A percentile compares a stretch with the other conserved stretches of the same genome.
Conservation (phyloP, 2,329 filamentous ascomycete species). For the Pseudogymnoascus sp. region DNA sequence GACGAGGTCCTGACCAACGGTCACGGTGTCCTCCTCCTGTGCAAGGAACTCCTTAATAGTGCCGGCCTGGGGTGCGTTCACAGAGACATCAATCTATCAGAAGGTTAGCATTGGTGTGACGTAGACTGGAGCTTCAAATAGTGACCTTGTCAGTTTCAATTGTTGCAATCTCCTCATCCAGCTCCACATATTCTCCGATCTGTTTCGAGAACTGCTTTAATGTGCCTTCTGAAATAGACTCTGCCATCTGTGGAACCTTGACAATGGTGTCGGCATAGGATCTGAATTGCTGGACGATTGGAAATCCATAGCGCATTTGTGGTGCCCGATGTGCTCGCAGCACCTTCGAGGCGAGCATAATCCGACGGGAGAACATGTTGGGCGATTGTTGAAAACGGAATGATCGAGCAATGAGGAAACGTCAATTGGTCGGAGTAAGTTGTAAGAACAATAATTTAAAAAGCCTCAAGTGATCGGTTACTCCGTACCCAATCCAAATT, state of each 20-base stretch:
- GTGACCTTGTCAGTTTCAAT: constrained; percentile 97
- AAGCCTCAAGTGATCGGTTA: constrained; percentile 3
- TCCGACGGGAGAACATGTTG: constrained; percentile 26
- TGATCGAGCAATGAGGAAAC: not conserved
- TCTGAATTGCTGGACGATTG: constrained; percentile 44
- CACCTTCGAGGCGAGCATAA: constrained; percentile 27
- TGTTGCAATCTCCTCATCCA: constrained; percentile 94
- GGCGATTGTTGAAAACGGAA: constrained; percentile 1
- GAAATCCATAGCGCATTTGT: constrained; percentile 33
- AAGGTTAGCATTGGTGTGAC: constrained; percentile 12
- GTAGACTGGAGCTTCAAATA: constrained; percentile 11
- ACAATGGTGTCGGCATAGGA: constrained; percentile 72
- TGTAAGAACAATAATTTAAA: constrained; percentile 1
- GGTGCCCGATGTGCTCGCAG: constrained; percentile 23
- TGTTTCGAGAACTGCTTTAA: constrained; percentile 91
- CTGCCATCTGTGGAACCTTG: constrained; percentile 96
- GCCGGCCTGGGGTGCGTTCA: constrained; percentile 87
- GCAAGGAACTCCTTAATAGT: constrained; percentile 87
- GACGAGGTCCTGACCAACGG: constrained; percentile 84
- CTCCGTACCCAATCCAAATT: constrained; percentile 1
- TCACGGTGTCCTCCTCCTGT: constrained; percentile 90
- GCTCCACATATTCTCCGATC: constrained; percentile 87
- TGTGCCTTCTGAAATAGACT: constrained; percentile 96
- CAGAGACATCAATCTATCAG: constrained; percentile 81
- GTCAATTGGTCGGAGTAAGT: not conserved